Conservation (phyloP, 441 rosid genomes). For the Gossypium gossypioides region DNA sequence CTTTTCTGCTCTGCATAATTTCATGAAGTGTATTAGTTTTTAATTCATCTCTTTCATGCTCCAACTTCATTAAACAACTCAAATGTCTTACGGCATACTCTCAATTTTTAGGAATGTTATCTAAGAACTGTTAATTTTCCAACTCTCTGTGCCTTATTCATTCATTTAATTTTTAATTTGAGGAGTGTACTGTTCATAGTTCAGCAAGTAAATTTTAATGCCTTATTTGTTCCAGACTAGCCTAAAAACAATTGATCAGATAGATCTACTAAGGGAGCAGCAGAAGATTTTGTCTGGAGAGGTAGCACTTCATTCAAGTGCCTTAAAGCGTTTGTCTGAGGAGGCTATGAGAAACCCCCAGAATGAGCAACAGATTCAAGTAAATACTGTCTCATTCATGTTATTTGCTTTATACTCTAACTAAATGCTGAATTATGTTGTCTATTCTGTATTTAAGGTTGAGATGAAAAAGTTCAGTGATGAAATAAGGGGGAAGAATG, state of each 20-base stretch:
- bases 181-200: not conserved
- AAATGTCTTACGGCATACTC: not conserved
- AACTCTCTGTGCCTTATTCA: not conserved
- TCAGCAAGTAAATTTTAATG: constrained; percentile 1
- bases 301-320: constrained; percentile 65
- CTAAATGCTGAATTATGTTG: constrained; percentile 18
- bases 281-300: constrained; percentile 83
- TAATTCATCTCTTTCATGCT: not conserved
- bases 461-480: constrained; percentile 57
- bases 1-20: not conserved
- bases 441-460: constrained; percentile 37
- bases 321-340: constrained; percentile 65
- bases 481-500: constrained; percentile 63
- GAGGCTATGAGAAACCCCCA: constrained; percentile 63
- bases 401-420: constrained; percentile 11
- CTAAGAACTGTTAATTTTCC: not conserved
- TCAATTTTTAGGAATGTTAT: not conserved
- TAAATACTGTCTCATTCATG: constrained; percentile 23
- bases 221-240: constrained; percentile 43
- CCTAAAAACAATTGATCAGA: constrained; percentile 63
- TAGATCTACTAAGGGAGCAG: constrained; percentile 82
- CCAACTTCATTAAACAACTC: not conserved
- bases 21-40: not conserved
- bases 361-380: constrained; percentile 58
- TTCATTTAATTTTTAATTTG: not conserved